Evolutionary conservation across 371 early-diverging fungal genomes (phyloP).

Genomic region (Rhizopus arrhizus): DNA sequence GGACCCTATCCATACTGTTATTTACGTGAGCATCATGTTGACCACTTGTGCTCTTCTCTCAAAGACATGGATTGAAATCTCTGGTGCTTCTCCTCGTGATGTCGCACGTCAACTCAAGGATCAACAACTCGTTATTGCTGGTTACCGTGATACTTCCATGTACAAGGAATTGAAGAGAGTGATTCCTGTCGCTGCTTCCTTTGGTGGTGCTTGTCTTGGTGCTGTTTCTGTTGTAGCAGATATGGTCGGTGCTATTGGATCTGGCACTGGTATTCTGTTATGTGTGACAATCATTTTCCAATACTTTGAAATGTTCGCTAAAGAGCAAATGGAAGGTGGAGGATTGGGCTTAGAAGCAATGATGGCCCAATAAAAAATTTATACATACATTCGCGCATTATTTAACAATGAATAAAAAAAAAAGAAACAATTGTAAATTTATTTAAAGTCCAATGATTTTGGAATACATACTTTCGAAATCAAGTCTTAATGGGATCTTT

Average conservation of each 20-base stretch:
- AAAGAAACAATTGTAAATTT: slow-evolving; percentile 1
- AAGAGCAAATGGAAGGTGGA: slow-evolving; percentile 87
- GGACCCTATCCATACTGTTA: slow-evolving; percentile 95
- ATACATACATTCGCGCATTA: background rate
- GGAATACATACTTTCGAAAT: slow-evolving; percentile 43
- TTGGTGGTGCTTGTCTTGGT: slow-evolving; percentile 98
- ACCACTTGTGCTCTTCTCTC: slow-evolving; percentile 96
- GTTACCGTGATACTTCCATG: slow-evolving; percentile 94
- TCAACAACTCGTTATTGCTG: slow-evolving; percentile 96
- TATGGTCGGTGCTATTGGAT: slow-evolving; percentile 95
- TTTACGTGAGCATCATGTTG: slow-evolving; percentile 96
- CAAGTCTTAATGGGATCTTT: slow-evolving; percentile 48
- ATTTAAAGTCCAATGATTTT: slow-evolving; percentile 11
- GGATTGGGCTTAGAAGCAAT: slow-evolving; percentile 49
- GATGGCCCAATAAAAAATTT: slow-evolving; percentile 30
- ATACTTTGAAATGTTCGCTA: slow-evolving; percentile 98
- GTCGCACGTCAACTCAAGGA: slow-evolving; percentile 98
- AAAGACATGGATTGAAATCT: slow-evolving; percentile 99
- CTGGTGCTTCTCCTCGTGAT: slow-evolving; percentile 95
- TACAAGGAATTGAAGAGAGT: slow-evolving; percentile 98
- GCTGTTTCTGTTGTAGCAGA: slow-evolving; percentile 97
- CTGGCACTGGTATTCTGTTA: slow-evolving; percentile 99
- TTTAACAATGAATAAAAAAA: background rate
- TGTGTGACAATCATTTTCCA: slow-evolving; percentile 99
- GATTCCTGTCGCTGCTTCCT: slow-evolving; percentile 96